A percentile compares a stretch with the other conserved stretches of the same genome.
These are phyloP conservation scores for Chaetomium strumarium DNA, from an alignment of 2,329 filamentous ascomycete species.

Conservation along the genomic window DNA sequence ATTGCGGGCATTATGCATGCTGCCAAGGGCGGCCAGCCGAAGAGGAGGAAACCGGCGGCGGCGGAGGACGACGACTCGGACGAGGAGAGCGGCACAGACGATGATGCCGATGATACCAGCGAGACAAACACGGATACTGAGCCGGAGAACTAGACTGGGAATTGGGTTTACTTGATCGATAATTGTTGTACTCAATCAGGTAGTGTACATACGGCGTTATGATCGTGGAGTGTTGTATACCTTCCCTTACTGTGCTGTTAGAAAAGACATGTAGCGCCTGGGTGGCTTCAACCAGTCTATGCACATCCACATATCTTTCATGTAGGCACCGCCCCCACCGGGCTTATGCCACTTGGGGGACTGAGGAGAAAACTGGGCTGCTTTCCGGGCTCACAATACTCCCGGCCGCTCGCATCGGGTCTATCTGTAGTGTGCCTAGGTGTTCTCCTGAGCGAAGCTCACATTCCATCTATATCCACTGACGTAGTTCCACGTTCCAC, in stretches of 20 bases:
- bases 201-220: not conserved
- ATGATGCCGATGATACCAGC: slow-evolving; percentile 63
- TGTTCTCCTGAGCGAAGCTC: no score
- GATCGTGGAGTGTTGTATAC: not conserved
- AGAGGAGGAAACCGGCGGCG: slow-evolving; percentile 48
- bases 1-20: slow-evolving; percentile 87
- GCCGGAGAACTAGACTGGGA: slow-evolving; percentile 43
- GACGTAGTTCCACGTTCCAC: no score
- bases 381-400: no score
- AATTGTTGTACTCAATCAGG: not conserved
- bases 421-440: no score
- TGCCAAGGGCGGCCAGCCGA: slow-evolving; percentile 64
- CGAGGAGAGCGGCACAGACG: slow-evolving; percentile 80
- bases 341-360: no score
- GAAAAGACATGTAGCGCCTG: no score
- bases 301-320: no score
- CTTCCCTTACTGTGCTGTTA: not conserved
- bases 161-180: not conserved
- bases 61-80: slow-evolving; percentile 52
- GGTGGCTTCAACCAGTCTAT: no score
- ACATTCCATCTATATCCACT: no score
- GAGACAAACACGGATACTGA: slow-evolving; percentile 66
- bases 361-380: no score
- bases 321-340: no score
- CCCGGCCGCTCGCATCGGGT: no score